Percentiles rank a stretch among this genome's conserved stretches.
Conservation (phyloP, 2,329 filamentous ascomycete species). For the Didymella pinodella region DNA sequence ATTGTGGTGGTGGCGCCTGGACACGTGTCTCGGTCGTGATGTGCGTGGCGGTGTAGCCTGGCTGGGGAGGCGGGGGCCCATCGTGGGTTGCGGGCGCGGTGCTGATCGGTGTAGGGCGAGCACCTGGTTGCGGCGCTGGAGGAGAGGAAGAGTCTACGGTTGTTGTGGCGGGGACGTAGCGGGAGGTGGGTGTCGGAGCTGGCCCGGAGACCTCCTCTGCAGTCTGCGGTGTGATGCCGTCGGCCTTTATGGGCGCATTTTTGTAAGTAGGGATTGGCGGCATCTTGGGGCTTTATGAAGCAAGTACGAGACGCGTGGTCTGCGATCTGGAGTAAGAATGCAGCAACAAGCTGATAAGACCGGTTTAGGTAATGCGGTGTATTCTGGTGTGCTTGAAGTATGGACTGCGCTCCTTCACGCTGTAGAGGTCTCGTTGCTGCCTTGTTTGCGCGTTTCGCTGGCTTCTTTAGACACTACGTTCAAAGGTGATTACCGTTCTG, state of each 20-base stretch:
- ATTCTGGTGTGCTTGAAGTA: neutral
- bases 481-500: slow-evolving; percentile 31
- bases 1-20: slow-evolving; percentile 48
- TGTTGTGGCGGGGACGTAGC: slow-evolving; percentile 41
- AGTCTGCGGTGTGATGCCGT: slow-evolving; percentile 50
- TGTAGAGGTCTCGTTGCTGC: slow-evolving; percentile 29
- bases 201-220: slow-evolving; percentile 37
- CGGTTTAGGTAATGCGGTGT: neutral
- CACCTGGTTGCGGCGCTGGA: slow-evolving; percentile 52
- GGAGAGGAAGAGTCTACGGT: slow-evolving; percentile 39
- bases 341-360: neutral
- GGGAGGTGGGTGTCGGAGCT: slow-evolving; percentile 48
- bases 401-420: neutral
- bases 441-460: slow-evolving; percentile 29
- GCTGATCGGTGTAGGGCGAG: slow-evolving; percentile 41
- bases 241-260: slow-evolving; percentile 56
- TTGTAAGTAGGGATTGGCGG: slow-evolving; percentile 58
- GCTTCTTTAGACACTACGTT: slow-evolving; percentile 23
- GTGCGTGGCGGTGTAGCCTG: slow-evolving; percentile 45
- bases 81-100: slow-evolving; percentile 25
- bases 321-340: neutral
- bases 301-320: neutral
- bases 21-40: slow-evolving; percentile 44
- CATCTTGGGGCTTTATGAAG: slow-evolving; percentile 44
- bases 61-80: slow-evolving; percentile 44